Evolutionary conservation across 73 alveolate genomes (phyloP), one percentile per base, ranked within the genome.

Genomic region (Paramecium caudatum): DNA sequence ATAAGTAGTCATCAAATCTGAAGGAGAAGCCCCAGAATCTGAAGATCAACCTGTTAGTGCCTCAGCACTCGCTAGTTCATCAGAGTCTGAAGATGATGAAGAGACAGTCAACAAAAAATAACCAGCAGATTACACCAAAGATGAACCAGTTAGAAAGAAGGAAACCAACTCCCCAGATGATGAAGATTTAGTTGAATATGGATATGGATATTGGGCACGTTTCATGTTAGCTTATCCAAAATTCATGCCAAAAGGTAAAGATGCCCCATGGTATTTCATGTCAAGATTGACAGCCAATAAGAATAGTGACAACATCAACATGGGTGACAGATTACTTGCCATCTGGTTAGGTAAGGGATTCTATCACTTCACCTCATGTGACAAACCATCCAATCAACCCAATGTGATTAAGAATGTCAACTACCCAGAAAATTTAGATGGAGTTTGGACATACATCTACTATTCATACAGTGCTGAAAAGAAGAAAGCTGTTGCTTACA

Each of bases 381-480:
- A 74, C 32, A 36, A 37, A 41, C 45, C 62, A 17, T 21, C 32
- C 12, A 39, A 39, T 17, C 13, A 69, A 36, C 63, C 86, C 0
- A 69, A 69, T 37, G 62, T 69, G 3, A 37, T 69, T 0, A 69
- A 81, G 25, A 81, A 81, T 46, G 47, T 81, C 4, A 82, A 81
- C 16, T 46, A 81, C 46, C 81, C 91, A 21, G 0, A 0, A 0
- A 50, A 81, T 46, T 27, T 81, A 15, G 91, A 81, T 6, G 91
- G 91, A 17, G 82, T 81, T 81, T 81, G 91, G 91, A 81, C 82
- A 6, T 81, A 47, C 27, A 19, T 81, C 16, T 81, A 81, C 81
- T 81, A 43, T 81, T 81, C 91, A 30, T 69, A 69, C 63, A 69
- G 86, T 9, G 17, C 47, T 39, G 88, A 37, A 12, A 45, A 74